A percentile compares a stretch with the other conserved stretches of the same genome.
phyloP scores from a whole-genome alignment of 495 filamentous ascomycete species.

The Podospora tetraspora region DNA sequence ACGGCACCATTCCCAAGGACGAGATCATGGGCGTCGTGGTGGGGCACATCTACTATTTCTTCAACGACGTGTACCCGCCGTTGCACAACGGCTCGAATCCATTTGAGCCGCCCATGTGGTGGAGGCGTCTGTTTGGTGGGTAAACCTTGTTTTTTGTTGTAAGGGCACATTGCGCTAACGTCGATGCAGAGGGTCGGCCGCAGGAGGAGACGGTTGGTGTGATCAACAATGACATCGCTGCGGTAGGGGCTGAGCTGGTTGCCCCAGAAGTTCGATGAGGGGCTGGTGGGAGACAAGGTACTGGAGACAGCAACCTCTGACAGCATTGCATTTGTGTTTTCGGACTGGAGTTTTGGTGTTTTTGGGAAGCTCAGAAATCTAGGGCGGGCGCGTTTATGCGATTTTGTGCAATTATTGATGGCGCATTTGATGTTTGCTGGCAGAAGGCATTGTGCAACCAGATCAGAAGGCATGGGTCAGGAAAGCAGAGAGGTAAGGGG shows the following conservation, averaged over 20 bases:
- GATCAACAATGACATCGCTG: constrained; percentile 50
- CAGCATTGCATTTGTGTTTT: background rate
- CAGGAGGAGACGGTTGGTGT: constrained; percentile 42
- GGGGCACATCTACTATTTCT: constrained; percentile 98
- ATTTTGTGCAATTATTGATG: background rate
- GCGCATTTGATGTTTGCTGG: background rate
- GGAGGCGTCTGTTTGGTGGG: constrained; percentile 74
- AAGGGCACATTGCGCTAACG: constrained; percentile 3
- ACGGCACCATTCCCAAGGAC: constrained; percentile 85
- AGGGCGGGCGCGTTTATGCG: background rate
- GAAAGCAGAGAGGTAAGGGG: background rate
- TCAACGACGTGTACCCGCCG: constrained; percentile 91
- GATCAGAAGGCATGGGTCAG: background rate
- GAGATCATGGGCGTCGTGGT: constrained; percentile 91
- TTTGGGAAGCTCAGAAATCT: background rate
- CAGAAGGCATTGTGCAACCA: background rate
- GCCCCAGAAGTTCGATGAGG: constrained; percentile 30
- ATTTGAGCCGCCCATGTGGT: constrained; percentile 86
- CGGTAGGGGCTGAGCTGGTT: constrained; percentile 35
- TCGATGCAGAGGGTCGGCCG: constrained; percentile 34
- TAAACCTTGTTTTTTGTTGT: background rate
- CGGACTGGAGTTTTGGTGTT: background rate
- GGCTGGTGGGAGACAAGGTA: background rate
- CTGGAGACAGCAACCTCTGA: background rate
- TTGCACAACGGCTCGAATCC: constrained; percentile 80